Conservation (phyloP, 495 filamentous ascomycete species). For the Neurospora terricola region DNA sequence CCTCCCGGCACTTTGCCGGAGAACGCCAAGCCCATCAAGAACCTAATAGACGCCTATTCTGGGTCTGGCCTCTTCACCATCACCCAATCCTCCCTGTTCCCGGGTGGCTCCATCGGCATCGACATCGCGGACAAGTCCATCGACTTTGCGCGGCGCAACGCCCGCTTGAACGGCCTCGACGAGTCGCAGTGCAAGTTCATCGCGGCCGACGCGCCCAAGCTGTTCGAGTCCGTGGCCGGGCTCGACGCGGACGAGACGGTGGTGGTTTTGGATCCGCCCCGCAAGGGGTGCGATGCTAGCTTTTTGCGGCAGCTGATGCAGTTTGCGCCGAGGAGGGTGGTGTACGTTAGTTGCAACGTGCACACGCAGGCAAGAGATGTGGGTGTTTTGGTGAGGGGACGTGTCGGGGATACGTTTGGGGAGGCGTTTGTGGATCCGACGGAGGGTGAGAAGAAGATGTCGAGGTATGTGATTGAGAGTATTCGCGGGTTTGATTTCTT, state of each 20-base stretch:
- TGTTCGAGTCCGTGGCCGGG: conserved; percentile 59
- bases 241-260: conserved; percentile 73
- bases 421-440: conserved; percentile 9
- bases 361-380: conserved; percentile 95
- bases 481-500: conserved; percentile 95
- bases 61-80: conserved; percentile 96
- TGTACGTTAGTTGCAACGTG: conserved; percentile 96
- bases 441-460: conserved; percentile 28
- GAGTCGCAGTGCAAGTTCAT: conserved; percentile 58
- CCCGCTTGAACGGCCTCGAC: conserved; percentile 59
- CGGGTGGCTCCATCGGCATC: conserved; percentile 35
- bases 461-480: conserved; percentile 79
- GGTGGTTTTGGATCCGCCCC: conserved; percentile 85
- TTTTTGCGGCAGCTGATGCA: conserved; percentile 73
- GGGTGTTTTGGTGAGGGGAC: conserved; percentile 64
- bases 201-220: conserved; percentile 68
- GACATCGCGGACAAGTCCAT: conserved; percentile 60
- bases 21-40: conserved; percentile 44
- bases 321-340: conserved; percentile 65
- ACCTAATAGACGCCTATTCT: conserved; percentile 94
- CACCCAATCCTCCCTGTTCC: conserved; percentile 75
- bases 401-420: conserved; percentile 13
- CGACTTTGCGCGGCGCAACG: conserved; percentile 64
- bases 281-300: conserved; percentile 83
- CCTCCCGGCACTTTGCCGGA: conserved; percentile 17